phyloP scores from a whole-genome alignment of 2,329 filamentous ascomycete genomes.

The Aspergillus luchuensis region DNA sequence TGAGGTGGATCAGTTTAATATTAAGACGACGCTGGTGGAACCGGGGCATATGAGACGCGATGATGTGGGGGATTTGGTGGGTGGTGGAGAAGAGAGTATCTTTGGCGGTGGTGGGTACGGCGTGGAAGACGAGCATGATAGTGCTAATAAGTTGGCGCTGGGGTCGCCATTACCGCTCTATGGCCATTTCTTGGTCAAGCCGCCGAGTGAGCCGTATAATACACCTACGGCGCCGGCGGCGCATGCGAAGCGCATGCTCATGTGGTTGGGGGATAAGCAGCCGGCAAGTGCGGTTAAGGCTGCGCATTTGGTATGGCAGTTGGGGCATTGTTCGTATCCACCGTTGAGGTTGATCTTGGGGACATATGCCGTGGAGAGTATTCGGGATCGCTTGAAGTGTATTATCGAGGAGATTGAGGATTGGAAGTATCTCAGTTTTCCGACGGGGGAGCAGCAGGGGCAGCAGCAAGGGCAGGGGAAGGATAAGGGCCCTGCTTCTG shows the following conservation, averaged over 20 bases:
- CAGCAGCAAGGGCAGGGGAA: not conserved
- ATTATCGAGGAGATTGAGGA: slow-evolving; percentile 95
- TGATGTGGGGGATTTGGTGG: slow-evolving; percentile 53
- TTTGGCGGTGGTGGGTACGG: slow-evolving; percentile 1
- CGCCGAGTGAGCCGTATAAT: slow-evolving; percentile 78
- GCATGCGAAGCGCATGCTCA: slow-evolving; percentile 86
- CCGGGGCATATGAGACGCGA: slow-evolving; percentile 86
- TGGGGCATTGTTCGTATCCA: slow-evolving; percentile 93
- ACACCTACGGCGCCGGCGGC: slow-evolving; percentile 77
- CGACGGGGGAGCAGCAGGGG: slow-evolving; percentile 38
- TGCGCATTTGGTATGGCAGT: slow-evolving; percentile 89
- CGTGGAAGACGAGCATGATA: slow-evolving; percentile 1
- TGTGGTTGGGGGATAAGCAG: slow-evolving; percentile 91
- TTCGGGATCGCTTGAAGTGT: slow-evolving; percentile 81
- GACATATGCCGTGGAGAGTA: slow-evolving; percentile 93
- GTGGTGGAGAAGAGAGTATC: not conserved
- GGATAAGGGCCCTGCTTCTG: not conserved
- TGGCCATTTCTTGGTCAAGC: slow-evolving; percentile 90
- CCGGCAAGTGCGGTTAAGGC: slow-evolving; percentile 91
- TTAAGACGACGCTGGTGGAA: slow-evolving; percentile 91
- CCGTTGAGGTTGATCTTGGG: slow-evolving; percentile 84
- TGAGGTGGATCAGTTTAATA: slow-evolving; percentile 86
- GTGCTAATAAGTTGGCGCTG: slow-evolving; percentile 36
- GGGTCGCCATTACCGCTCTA: slow-evolving; percentile 70
- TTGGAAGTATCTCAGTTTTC: slow-evolving; percentile 83